Base-by-base conservation (phyloP, 139 green algal species). In the Astrephomene gubernaculifera region DNA sequence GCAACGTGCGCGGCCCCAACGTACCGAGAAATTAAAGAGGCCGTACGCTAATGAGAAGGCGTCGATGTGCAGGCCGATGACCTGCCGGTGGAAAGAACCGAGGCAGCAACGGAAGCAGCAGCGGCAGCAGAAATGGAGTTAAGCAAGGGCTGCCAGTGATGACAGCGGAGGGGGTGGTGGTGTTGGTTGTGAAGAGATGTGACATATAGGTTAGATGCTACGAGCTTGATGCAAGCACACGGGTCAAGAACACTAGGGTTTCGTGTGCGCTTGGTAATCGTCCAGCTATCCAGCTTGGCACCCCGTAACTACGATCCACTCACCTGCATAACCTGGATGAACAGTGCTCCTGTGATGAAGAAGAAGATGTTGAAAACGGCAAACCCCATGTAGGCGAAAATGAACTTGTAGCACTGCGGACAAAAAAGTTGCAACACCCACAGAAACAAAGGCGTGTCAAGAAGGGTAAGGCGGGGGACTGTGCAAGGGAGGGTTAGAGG, bases 331-430 rank as follows among this genome's bases (percentile, higher is more conserved):
- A 76, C 79, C 44, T 86, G 64, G 65, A 86, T 49, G 25, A 87
- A 72, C 1, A 99, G 85, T 3, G 90, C 82, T 10, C 95, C 96
- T 0, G 94, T 96, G 57, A 99, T 86, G 52, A 97, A 87, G 86
- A 98, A 98, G 90, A 99, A 98, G 53, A 99, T 97, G 88, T 93
- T 93, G 82, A 99, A 96, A 64, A 95, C 93, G 1, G 95, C 92
- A 87, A 99, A 98, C 2, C 89, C 95, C 95, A 99, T 98, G 92
- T 99, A 99, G 8, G 67, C 94, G 71, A 94, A 98, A 19, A 99
- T 99, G 44, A 95, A 36, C 22, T 90, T 90, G 75, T 93, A 92
- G 75, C 92, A 98, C 94, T 97, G 92, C 35, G 2, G 43, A 4
- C 19, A 9, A 24, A 31, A 67, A 31, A 22, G 22, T 12, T 35